A percentile compares a stretch with the other conserved stretches of the same genome.
Conservation (phyloP, 139 green algal species). For the Bryopsis sp. region DNA sequence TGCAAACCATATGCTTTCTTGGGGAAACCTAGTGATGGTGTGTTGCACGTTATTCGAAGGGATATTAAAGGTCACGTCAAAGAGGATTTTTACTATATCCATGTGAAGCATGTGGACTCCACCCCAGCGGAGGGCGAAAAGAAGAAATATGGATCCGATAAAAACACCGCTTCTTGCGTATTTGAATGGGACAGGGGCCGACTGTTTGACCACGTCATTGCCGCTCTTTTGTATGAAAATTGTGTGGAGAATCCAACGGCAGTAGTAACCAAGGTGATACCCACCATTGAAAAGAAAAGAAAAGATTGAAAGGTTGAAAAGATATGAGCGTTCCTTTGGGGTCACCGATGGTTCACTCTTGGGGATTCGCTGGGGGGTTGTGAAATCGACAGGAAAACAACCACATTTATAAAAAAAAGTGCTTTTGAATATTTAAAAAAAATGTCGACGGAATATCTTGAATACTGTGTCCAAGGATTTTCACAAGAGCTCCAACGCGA, state of each 20-base stretch:
- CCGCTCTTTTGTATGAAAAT: constrained; percentile 68
- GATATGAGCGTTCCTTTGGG: no score
- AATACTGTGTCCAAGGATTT: no score
- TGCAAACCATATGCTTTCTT: no score
- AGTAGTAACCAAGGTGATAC: constrained; percentile 39
- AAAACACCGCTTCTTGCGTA: constrained; percentile 22
- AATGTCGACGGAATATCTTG: no score
- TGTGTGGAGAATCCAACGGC: constrained; percentile 45
- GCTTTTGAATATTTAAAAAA: no score
- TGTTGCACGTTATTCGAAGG: constrained; percentile 46
- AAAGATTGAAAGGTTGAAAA: no score
- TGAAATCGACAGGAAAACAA: no score
- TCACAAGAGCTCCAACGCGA: no score
- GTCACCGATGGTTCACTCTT: no score
- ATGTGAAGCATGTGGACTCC: constrained; percentile 5
- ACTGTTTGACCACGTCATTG: constrained; percentile 76
- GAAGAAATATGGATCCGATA: background rate
- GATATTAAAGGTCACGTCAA: constrained; percentile 86
- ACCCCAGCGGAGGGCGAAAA: background rate
- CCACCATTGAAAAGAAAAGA: constrained; percentile 8
- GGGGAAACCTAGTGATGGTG: background rate
- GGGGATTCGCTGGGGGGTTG: no score
- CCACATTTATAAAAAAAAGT: no score
- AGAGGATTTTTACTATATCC: constrained; percentile 90
- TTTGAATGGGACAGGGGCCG: constrained; percentile 70